Percentiles rank a stretch among this genome's conserved stretches.
Conservation (phyloP, 164 flowering plant genomes). For the Nymphaea colorata region DNA sequence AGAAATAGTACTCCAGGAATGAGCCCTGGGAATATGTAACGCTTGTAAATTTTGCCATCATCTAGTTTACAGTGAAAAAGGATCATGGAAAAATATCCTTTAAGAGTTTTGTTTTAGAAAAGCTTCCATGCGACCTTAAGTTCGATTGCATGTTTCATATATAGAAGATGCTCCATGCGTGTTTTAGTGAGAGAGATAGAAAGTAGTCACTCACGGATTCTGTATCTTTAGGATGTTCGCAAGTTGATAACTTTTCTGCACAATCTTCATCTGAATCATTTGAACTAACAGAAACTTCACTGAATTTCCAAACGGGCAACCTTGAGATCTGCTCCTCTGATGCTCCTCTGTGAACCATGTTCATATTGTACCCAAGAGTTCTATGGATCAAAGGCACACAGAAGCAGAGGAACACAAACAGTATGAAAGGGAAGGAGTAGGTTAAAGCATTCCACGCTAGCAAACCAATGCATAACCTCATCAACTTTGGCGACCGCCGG, state of each 20-base stretch:
- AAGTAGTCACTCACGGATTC: constrained; percentile 2
- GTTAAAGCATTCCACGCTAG: constrained; percentile 88
- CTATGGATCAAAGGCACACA: constrained; percentile 63
- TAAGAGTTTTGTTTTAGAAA: too few relatives aligned
- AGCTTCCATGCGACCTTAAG: too few relatives aligned
- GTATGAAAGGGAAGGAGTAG: constrained; percentile 91
- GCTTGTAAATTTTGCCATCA: too few relatives aligned
- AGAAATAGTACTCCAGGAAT: too few relatives aligned
- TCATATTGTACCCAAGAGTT: constrained; percentile 85
- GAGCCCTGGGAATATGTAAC: too few relatives aligned
- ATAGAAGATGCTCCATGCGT: too few relatives aligned
- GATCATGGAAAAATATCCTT: too few relatives aligned
- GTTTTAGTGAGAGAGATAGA: neutral
- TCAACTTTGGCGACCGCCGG: constrained; percentile 61
- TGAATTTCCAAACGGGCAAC: constrained; percentile 62
- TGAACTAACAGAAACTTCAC: constrained; percentile 12
- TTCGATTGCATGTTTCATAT: too few relatives aligned
- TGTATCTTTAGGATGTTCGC: neutral
- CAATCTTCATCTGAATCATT: constrained; percentile 4
- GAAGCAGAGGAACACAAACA: constrained; percentile 76
- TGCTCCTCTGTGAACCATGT: constrained; percentile 66
- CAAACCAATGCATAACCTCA: constrained; percentile 59
- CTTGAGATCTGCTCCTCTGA: constrained; percentile 70
- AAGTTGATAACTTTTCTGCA: constrained; percentile 16
- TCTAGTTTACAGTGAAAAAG: too few relatives aligned